Conservation (phyloP, 2,329 filamentous ascomycete species). For the Fusarium setosum region DNA sequence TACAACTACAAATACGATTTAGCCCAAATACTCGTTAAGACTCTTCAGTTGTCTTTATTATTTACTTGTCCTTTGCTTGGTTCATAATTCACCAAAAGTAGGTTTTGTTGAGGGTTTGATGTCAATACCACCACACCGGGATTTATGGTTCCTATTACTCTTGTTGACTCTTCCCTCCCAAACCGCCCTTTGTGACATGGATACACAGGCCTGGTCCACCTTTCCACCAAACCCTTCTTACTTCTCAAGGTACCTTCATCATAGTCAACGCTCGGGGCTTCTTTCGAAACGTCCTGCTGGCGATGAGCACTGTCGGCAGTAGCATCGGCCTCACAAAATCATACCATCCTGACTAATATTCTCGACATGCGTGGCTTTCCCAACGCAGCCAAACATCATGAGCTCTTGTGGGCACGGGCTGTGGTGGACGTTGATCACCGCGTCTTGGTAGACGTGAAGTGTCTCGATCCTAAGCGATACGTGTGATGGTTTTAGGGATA, state of each 20-base stretch:
- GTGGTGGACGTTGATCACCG: slow-evolving; percentile 52
- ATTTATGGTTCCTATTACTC: no score
- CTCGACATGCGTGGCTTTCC: slow-evolving; percentile 48
- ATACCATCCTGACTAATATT: slow-evolving; percentile 34
- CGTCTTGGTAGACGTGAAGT: slow-evolving; percentile 54
- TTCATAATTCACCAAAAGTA: no score
- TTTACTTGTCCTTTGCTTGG: no score
- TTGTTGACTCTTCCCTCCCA: no score
- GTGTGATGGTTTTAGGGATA: slow-evolving; percentile 22
- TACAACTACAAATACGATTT: no score
- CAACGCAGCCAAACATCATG: slow-evolving; percentile 56
- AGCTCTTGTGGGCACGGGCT: slow-evolving; percentile 56
- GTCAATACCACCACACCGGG: no score
- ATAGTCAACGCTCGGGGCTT: slow-evolving; percentile 49
- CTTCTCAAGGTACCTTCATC: background rate
- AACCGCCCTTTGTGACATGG: no score
- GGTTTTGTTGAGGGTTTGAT: no score
- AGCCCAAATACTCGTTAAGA: no score
- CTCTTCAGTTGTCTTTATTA: no score
- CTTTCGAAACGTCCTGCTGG: slow-evolving; percentile 45
- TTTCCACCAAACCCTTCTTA: background rate
- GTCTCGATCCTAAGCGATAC: slow-evolving; percentile 55
- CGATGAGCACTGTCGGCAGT: slow-evolving; percentile 45
- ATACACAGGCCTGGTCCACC: background rate
- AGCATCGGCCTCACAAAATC: slow-evolving; percentile 43